Evolutionary conservation across 495 filamentous ascomycete genomes (phyloP).

Genomic region (Aspergillus conjunctus): DNA sequence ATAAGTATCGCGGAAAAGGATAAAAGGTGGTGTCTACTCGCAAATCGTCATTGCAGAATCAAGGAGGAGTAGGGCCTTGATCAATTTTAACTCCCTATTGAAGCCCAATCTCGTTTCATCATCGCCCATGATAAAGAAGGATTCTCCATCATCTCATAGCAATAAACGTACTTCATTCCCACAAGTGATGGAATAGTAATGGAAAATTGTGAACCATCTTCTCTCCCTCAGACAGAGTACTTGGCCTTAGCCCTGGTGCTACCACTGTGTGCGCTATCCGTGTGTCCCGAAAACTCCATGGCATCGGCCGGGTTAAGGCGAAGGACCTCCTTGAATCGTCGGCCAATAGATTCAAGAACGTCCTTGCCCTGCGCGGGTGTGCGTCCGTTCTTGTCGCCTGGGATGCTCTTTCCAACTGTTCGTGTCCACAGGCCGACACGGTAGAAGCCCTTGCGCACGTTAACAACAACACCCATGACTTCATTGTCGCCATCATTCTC

Average conservation of each 20-base stretch:
- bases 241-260: conserved; percentile 96
- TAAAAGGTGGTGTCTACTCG: conserved; percentile 27
- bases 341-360: conserved; percentile 77
- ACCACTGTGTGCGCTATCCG: conserved; percentile 86
- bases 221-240: conserved; percentile 66
- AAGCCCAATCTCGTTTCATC: conserved; percentile 19
- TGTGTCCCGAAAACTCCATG: conserved; percentile 96
- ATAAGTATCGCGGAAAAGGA: conserved; percentile 28
- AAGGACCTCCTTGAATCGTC: conserved; percentile 87
- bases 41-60: conserved; percentile 24
- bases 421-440: conserved; percentile 93
- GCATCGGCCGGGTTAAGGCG: conserved; percentile 70
- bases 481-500: conserved; percentile 89
- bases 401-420: conserved; percentile 80
- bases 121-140: conserved; percentile 22
- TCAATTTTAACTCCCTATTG: conserved; percentile 12
- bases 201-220: conserved; percentile 11
- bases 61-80: conserved; percentile 12
- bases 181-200: conserved; percentile 24
- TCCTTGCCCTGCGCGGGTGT: conserved; percentile 79
- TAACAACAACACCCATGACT: conserved; percentile 99
- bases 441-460: conserved; percentile 97
- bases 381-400: conserved; percentile 71
- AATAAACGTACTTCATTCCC: conserved; percentile 16
- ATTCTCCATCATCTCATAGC: conserved; percentile 24